Percentiles rank a stretch among this genome's conserved stretches.
Evolutionary conservation across 1,139 yeast genomes (phyloP).

Genomic region (Torulaspora globosa): DNA sequence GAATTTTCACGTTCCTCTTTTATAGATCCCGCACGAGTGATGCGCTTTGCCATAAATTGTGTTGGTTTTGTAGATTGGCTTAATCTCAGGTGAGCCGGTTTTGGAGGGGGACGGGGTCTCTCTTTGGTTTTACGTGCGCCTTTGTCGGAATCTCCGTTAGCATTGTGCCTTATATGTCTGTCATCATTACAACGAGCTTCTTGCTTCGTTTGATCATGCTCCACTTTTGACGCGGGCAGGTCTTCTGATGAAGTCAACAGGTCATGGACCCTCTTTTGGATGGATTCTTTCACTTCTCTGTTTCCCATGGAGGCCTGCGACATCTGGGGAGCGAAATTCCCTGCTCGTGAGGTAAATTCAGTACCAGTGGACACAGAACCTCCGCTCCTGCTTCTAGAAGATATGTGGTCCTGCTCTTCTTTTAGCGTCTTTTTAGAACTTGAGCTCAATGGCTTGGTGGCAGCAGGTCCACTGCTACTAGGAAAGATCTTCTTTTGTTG

Average conservation of each 20-base stretch:
- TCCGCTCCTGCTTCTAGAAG: not conserved
- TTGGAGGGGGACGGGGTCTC: conserved; percentile 18
- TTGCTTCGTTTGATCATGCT: not conserved
- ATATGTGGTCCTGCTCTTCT: not conserved
- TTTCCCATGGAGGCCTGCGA: not conserved
- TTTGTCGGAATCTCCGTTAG: not conserved
- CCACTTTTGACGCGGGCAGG: conserved; percentile 24
- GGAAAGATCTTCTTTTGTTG: not conserved
- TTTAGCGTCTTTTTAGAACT: not conserved
- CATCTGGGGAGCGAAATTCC: not conserved
- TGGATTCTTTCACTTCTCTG: conserved; percentile 36
- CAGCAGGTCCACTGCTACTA: not conserved
- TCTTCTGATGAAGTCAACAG: conserved; percentile 43
- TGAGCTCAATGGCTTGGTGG: not conserved
- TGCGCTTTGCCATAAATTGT: conserved; percentile 17
- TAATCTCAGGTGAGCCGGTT: conserved; percentile 29
- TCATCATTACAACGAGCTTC: not conserved
- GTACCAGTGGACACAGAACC: not conserved
- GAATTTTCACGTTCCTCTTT: conserved; percentile 7
- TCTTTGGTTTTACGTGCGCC: conserved; percentile 41
- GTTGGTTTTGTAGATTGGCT: conserved; percentile 32
- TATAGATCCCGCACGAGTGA: not conserved
- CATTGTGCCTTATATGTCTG: not conserved
- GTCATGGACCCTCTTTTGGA: conserved; percentile 55
- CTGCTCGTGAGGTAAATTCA: not conserved